Base-by-base conservation (phyloP, 768 basidiomycete species). In the Mycena polygramma region DNA sequence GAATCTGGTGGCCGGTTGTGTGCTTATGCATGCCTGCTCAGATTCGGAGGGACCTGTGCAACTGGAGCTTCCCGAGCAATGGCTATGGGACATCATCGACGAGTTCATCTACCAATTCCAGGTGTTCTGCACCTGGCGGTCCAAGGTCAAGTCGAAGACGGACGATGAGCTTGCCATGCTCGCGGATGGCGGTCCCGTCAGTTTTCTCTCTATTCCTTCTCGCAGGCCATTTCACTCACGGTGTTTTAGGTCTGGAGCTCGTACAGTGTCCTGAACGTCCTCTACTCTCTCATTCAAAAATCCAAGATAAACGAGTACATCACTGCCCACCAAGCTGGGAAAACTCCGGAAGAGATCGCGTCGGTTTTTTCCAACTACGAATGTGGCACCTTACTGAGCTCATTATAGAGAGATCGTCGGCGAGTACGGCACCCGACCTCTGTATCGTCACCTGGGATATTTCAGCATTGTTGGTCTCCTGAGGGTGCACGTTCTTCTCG, bases 91-190 rank as follows among this genome's bases (percentile, higher is more conserved):
- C 77, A 96, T 97, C 80, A 92, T 97, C 77, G 95, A 97, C 83
- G 96, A 97, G 76, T 97, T 97, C 79, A 97, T 98, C 75, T 99
- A 98, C 82, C 97, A 99, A 79, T 99, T 96, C 85, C 96, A 97
- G 78, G 93, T 94, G 1, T 99, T 98, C 83, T 94, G 95, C 73
- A 90, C 94, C 46, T 99, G 96, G 92, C 86, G 96, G 61, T 92
- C 92, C 20, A 95, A 94, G 76, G 86, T 91, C 37, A 93, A 94
- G 70, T 85, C 86, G 58, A 98, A 98, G 83, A 89, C 91, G 0
- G 96, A 95, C 48, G 97, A 99, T 75, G 97, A 99, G 79, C 86
- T 96, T 46, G 77, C 86, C 57, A 87, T 96, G 86, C 87, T 99
- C 26, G 90, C 88, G 5, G 94, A 96, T 46, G 91, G 90, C 48